Percentiles rank a stretch among this genome's conserved stretches.
Conservation (phyloP, 2,329 filamentous ascomycete genomes). For the Ceratocystis huliohia region DNA sequence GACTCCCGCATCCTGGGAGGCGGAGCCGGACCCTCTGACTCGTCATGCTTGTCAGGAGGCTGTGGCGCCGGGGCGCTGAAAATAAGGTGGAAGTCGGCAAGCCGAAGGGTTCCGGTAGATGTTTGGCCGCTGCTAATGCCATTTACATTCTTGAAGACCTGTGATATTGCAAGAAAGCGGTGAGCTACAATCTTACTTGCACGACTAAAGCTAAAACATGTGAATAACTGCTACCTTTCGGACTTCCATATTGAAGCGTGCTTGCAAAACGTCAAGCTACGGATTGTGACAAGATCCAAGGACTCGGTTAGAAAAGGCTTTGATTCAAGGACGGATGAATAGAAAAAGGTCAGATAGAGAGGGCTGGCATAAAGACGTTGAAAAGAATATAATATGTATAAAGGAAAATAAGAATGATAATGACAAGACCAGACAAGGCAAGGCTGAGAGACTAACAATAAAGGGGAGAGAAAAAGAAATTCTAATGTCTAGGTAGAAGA, state of each 20-base stretch:
- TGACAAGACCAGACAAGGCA: constrained; percentile 13
- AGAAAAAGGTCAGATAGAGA: neutral
- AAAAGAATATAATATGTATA: neutral
- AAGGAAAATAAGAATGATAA: neutral
- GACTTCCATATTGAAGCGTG: constrained; percentile 15
- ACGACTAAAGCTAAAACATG: neutral
- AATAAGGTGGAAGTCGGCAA: constrained; percentile 50
- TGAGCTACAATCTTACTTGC: constrained; percentile 10
- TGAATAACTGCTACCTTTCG: constrained; percentile 15
- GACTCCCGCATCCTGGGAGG: constrained; percentile 46
- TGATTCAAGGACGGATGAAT: neutral
- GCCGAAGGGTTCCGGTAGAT: constrained; percentile 44
- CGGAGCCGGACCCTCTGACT: constrained; percentile 21
- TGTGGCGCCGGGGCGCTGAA: constrained; percentile 36
- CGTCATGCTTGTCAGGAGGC: constrained; percentile 24
- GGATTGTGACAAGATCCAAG: neutral
- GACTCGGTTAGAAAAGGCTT: neutral
- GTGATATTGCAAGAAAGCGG: constrained; percentile 5
- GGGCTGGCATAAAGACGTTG: neutral
- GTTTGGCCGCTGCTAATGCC: constrained; percentile 47
- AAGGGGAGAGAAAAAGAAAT: neutral
- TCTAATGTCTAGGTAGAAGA: neutral
- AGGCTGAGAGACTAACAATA: constrained; percentile 5
- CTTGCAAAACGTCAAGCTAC: neutral
- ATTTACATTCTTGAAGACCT: constrained; percentile 46